Conservation (phyloP, 208 protist species). For the Kentomonas sorsogonicus region DNA sequence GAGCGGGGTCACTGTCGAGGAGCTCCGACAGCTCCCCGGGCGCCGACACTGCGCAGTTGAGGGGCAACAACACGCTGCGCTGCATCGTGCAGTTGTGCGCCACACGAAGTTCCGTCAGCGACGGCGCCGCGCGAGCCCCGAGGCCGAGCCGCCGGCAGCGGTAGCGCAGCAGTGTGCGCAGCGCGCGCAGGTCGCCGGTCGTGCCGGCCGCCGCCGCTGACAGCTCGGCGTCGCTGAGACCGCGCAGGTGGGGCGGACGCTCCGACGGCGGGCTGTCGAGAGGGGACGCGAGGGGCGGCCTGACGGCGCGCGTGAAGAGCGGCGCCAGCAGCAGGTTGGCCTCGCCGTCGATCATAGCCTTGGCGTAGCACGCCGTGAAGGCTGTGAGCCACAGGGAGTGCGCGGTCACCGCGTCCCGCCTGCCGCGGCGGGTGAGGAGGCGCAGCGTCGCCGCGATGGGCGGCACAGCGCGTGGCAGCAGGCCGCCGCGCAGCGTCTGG, state of each 20-base stretch:
- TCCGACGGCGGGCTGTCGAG: no score
- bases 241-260: no score
- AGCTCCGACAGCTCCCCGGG: constrained; percentile 64
- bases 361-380: constrained; percentile 29
- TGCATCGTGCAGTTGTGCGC: constrained; percentile 56
- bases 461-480: constrained; percentile 35
- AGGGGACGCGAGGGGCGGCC: constrained; percentile 7
- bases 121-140: neutral
- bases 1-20: constrained; percentile 32
- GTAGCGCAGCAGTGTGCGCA: constrained; percentile 33
- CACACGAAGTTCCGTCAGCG: constrained; percentile 26
- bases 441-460: constrained; percentile 32
- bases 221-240: constrained; percentile 4
- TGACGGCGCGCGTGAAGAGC: constrained; percentile 9
- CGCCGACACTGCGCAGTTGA: constrained; percentile 62
- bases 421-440: constrained; percentile 44
- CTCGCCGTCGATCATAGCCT: neutral
- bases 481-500: constrained; percentile 59
- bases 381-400: constrained; percentile 39
- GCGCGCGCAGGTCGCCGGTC: constrained; percentile 22
- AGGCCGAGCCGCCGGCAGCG: constrained; percentile 25
- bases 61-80: constrained; percentile 56
- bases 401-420: constrained; percentile 37
- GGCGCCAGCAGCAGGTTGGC: constrained; percentile 19
- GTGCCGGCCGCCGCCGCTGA: constrained; percentile 12